Conservation (phyloP, 495 filamentous ascomycete genomes). For the Annulohypoxylon bovei region DNA sequence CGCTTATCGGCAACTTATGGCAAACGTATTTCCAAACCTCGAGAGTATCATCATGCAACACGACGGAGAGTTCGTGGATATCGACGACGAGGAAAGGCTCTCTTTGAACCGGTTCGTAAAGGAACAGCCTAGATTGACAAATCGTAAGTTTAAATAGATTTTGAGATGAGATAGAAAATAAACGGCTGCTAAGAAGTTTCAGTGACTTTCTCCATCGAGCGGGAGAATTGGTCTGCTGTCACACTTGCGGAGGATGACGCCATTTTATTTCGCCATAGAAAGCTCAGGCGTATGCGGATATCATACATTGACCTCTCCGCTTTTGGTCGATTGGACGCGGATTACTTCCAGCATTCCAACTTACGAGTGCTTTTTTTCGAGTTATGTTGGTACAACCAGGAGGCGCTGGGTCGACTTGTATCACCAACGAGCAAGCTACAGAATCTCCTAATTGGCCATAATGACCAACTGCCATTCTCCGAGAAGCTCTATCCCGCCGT, state of each 20-base stretch:
- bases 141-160: slow-evolving; percentile 9
- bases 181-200: background rate
- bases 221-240: slow-evolving; percentile 3
- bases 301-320: slow-evolving; percentile 33
- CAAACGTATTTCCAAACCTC: slow-evolving; percentile 30
- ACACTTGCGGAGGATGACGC: slow-evolving; percentile 29
- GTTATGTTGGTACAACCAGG: slow-evolving; percentile 26
- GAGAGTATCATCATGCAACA: slow-evolving; percentile 33
- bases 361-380: slow-evolving; percentile 25
- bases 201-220: slow-evolving; percentile 35
- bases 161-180: background rate
- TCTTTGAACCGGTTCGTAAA: slow-evolving; percentile 23
- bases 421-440: slow-evolving; percentile 11
- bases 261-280: slow-evolving; percentile 33
- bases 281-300: slow-evolving; percentile 27
- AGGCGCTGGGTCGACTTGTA: slow-evolving; percentile 19
- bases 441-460: slow-evolving; percentile 29
- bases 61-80: slow-evolving; percentile 9
- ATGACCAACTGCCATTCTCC: slow-evolving; percentile 28
- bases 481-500: slow-evolving; percentile 28
- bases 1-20: slow-evolving; percentile 35
- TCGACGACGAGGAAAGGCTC: slow-evolving; percentile 24
- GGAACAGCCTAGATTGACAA: slow-evolving; percentile 34
- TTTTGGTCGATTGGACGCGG: slow-evolving; percentile 15
- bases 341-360: slow-evolving; percentile 27